Conservation (phyloP, 2,329 filamentous ascomycete genomes). For the Lecanicillium sp. region DNA sequence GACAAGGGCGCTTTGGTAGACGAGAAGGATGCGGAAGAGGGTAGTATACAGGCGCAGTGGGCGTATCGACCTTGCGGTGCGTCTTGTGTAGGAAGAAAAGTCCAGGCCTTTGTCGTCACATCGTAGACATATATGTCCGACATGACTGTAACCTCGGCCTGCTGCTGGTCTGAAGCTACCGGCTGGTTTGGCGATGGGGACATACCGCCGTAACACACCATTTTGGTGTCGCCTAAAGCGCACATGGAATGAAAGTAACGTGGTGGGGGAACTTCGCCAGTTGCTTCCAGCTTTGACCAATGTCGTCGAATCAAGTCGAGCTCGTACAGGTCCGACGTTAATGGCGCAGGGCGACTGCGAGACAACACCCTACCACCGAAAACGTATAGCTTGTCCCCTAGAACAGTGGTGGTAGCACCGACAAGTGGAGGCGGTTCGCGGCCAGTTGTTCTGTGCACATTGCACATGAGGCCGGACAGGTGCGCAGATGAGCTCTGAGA, state of each 20-base stretch:
- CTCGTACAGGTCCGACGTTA: conserved; percentile 90
- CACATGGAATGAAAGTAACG: conserved; percentile 98
- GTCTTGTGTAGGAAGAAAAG: conserved; percentile 69
- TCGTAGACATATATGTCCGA: conserved; percentile 97
- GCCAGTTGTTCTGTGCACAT: conserved; percentile 78
- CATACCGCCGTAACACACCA: conserved; percentile 98
- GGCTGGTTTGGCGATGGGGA: conserved; percentile 60
- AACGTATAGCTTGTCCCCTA: conserved; percentile 94
- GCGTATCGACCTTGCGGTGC: conserved; percentile 91
- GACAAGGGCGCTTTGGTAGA: conserved; percentile 77
- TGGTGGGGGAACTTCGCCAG: conserved; percentile 79
- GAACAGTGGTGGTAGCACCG: conserved; percentile 86
- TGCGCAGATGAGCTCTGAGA: conserved; percentile 45
- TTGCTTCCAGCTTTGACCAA: conserved; percentile 83
- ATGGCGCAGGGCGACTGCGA: conserved; percentile 64
- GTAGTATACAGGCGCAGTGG: conserved; percentile 87
- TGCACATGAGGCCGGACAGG: conserved; percentile 59
- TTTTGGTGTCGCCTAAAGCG: conserved; percentile 83
- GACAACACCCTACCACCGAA: conserved; percentile 90
- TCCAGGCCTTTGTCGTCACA: conserved; percentile 75
- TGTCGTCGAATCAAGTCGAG: conserved; percentile 84
- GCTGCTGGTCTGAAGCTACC: conserved; percentile 40
- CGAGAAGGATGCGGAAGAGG: conserved; percentile 79
- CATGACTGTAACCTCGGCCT: conserved; percentile 91
- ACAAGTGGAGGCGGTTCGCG: conserved; percentile 86